These are phyloP conservation scores for Salvia miltiorrhiza DNA, from an alignment of 257 asterid species.

Conservation along the genomic window DNA sequence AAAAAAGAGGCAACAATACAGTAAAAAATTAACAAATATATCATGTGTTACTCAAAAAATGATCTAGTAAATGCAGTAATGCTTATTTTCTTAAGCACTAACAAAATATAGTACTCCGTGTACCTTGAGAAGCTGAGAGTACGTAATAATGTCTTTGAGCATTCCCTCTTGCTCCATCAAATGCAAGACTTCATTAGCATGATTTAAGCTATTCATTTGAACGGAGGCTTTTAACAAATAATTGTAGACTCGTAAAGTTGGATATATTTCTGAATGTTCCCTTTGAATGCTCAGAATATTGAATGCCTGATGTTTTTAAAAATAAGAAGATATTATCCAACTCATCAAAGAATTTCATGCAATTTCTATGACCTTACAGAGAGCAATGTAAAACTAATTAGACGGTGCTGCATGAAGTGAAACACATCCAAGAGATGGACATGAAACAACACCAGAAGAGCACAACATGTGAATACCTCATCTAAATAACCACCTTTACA, in stretches of 20 bases:
- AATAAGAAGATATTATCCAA: constrained; percentile 21
- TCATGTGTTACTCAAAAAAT: too few species aligned
- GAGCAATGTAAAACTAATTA: background rate
- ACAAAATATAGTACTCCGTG: constrained; percentile 11
- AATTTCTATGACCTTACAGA: constrained; percentile 9
- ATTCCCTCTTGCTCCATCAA: constrained; percentile 74
- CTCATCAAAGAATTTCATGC: constrained; percentile 11
- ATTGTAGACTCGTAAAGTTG: constrained; percentile 59
- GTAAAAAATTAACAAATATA: background rate
- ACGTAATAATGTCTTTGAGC: constrained; percentile 66
- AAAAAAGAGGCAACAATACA: background rate
- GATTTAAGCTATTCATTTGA: constrained; percentile 40
- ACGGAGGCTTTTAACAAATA: constrained; percentile 55
- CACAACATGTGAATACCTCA: constrained; percentile 45
- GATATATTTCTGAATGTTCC: constrained; percentile 47
- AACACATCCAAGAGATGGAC: constrained; percentile 11
- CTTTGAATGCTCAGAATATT: constrained; percentile 40
- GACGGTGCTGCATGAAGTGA: background rate
- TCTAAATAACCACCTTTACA: constrained; percentile 76
- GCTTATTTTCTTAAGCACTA: background rate
- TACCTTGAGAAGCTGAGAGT: constrained; percentile 78
- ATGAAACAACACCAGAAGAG: background rate
- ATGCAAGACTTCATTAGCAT: constrained; percentile 58
- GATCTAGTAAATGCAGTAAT: background rate
- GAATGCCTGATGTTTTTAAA: constrained; percentile 52